A percentile compares a stretch with the other conserved stretches of the same genome.
Conservation (phyloP, 225 moss, liverwort and hornwort genomes). For the Sphagnum contortum region DNA sequence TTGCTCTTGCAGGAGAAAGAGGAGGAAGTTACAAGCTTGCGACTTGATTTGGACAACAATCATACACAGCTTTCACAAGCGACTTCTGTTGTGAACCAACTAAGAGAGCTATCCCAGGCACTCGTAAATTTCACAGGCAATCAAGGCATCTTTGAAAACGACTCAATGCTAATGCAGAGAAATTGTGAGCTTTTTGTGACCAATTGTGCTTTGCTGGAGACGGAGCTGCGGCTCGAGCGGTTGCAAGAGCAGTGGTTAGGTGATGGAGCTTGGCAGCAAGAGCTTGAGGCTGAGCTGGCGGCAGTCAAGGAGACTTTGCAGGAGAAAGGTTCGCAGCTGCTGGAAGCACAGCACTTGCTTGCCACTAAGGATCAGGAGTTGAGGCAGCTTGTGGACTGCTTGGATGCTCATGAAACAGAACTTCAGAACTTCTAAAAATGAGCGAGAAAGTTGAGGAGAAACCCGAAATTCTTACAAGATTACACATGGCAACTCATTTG, state of each 20-base stretch:
- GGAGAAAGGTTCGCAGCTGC: slow-evolving; percentile 23
- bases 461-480: slow-evolving; percentile 21
- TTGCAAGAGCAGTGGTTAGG: slow-evolving; percentile 21
- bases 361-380: slow-evolving; percentile 29
- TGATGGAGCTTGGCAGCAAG: slow-evolving; percentile 15
- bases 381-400: slow-evolving; percentile 15
- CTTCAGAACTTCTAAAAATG: slow-evolving; percentile 19
- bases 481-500: no score
- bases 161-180: slow-evolving; percentile 30
- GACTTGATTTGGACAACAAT: slow-evolving; percentile 30
- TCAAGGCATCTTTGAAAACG: slow-evolving; percentile 15
- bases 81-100: slow-evolving; percentile 32
- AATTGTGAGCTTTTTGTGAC: slow-evolving; percentile 38
- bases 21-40: slow-evolving; percentile 21
- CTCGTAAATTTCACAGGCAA: slow-evolving; percentile 17
- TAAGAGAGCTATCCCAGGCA: slow-evolving; percentile 30
- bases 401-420: slow-evolving; percentile 30
- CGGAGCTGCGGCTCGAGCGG: slow-evolving; percentile 21
- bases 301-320: slow-evolving; percentile 29
- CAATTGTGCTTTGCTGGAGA: slow-evolving; percentile 29
- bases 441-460: slow-evolving; percentile 14
- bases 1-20: slow-evolving; percentile 31
- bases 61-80: slow-evolving; percentile 27
- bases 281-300: slow-evolving; percentile 33
- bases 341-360: slow-evolving; percentile 15